Evolutionary conservation across 352 stramenopile genomes (phyloP), one percentile per base, ranked within the genome.

Genomic region (Phytophthora pini): DNA sequence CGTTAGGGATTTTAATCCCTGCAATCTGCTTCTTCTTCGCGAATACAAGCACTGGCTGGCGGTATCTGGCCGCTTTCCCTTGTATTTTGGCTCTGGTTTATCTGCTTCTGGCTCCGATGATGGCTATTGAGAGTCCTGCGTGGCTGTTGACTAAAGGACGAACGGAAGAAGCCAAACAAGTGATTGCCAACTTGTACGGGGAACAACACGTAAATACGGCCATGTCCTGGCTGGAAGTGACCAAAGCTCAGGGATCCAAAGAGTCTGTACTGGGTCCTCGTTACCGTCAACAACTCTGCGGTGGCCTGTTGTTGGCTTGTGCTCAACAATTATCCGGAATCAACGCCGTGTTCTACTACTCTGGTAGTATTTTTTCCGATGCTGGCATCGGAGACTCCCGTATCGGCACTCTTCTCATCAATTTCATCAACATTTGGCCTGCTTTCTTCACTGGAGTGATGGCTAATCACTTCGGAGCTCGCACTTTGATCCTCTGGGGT

Each of bases 21-120:
- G 13, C 54, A 1, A 65, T 65, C 47, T 65, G 47, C 46, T 65
- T 65, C 41, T 65, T 65, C 57, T 65, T 65, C 45, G 41, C 53
- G 1, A 61, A 83, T 64, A 82, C 75, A n/a, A 69, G 59, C 39
- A 67, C 39, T 22, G 77, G 73, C 22, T 89, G 77, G 77, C 15
- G 61, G 1, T 69, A 69, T 43, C 10, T 69, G 9, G 75, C 83
- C 9, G 61, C 52, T 3, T 69, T 69, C 44, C 79, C 76, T 13
- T 72, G 77, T 29, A 49, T 83, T 11, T 56, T 88, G n/a, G 79
- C 55, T 3, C 40, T 24, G 0, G 27, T 76, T 13, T 83, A 83
- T 51, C 65, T 86, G 7, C 3, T 76, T 1, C 38, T 80, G 4
- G 67, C 77, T 17, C 74, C 66, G 17, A 56, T 57, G 2, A 54